phyloP scores from a whole-genome alignment of 345 rosid species.

The Gynandropsis gynandra region DNA sequence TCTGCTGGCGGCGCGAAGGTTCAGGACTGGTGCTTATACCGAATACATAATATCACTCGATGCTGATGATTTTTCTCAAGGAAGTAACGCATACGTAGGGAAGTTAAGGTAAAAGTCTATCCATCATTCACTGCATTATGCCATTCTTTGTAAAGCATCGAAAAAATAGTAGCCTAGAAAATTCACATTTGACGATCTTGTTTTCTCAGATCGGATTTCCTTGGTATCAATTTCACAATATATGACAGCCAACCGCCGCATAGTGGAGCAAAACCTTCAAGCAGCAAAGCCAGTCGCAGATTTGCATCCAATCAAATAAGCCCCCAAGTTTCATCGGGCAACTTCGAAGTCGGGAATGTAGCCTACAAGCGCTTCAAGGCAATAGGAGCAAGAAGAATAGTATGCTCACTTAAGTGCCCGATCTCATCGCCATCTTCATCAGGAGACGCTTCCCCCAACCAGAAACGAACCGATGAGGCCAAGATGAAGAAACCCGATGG shows the following conservation, averaged over 20 bases:
- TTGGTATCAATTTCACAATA: constrained; percentile 87
- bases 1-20: constrained; percentile 88
- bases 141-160: no score
- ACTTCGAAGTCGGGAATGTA: constrained; percentile 76
- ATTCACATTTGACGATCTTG: background rate
- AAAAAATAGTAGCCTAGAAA: background rate
- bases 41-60: constrained; percentile 88
- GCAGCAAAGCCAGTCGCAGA: constrained; percentile 60
- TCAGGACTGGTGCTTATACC: constrained; percentile 62
- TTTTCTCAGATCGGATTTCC: constrained; percentile 77
- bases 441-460: constrained; percentile 30
- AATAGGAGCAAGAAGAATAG: constrained; percentile 96
- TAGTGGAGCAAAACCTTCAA: constrained; percentile 81
- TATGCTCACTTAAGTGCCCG: constrained; percentile 60
- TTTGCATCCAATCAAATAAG: constrained; percentile 90
- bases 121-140: background rate
- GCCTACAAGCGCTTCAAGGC: constrained; percentile 86
- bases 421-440: constrained; percentile 10
- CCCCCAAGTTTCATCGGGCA: constrained; percentile 88
- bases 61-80: constrained; percentile 85
- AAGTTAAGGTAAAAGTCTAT: constrained; percentile 54
- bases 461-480: constrained; percentile 25
- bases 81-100: constrained; percentile 89
- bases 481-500: constrained; percentile 33
- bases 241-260: constrained; percentile 84